Evolutionary conservation across 2,329 filamentous ascomycete genomes (phyloP), one percentile per base, ranked within the genome.

Genomic region (Trichoderma harzianum): DNA sequence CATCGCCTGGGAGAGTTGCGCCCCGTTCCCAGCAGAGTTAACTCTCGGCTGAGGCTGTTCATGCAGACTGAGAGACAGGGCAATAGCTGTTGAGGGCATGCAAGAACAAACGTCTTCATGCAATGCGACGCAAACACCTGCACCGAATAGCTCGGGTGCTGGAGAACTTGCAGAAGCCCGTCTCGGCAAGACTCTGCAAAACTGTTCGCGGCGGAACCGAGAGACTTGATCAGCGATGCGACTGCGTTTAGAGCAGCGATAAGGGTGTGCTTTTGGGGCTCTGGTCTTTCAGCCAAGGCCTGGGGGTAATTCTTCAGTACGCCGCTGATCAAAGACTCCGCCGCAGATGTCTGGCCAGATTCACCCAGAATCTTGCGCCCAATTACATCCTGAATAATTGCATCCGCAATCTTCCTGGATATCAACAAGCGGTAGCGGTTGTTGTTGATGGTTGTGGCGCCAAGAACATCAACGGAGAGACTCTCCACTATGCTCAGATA

Each of bases 81-180:
- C 6, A 98, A 84, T 7, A 99, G 88, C 78, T 98, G 95, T 76
- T 97, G 93, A 5, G 96, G 96, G 76, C 94, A 98, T 16, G 94
- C 94, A 57, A 97, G 86, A 1, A 97, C 93, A 78, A 98, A 96
- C 0, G 88, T 90, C 76, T 95, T 94, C 76, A 98, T 85, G 78
- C 94, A 97, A 73, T 93, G 89, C 5, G 96, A 93, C 1, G 94
- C 91, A 77, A 96, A 92, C 3, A 98, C 90, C 78, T 99, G 96
- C 2, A 99, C 96, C 5, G 94, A 96, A 81, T 98, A 98, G 81
- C 94, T 98, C 0, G 95, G 94, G 81, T 99, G 96, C 76, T 97
- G 93, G 30, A 98, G 85, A 7, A 97, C 93, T 79, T 98, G 94
- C 51, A 98, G 85, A 36, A 99, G 84, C 5, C 92, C 92, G 80